A percentile compares a stretch with the other conserved stretches of the same genome.
phyloP scores from a whole-genome alignment of 768 basidiomycete genomes.

The Thelephora ganbajun region DNA sequence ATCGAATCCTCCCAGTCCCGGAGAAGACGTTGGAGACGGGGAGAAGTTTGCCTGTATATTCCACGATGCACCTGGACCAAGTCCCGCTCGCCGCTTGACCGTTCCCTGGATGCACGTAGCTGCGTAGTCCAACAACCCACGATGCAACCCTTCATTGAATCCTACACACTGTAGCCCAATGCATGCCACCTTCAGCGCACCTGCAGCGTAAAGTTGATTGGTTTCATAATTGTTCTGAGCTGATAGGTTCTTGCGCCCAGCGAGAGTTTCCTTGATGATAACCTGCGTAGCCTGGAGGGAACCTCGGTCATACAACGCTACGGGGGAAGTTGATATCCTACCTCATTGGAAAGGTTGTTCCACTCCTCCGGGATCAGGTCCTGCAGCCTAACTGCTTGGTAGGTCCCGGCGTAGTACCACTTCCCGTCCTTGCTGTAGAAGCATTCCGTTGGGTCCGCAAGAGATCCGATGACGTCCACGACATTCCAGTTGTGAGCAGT shows the following conservation, averaged over 20 bases:
- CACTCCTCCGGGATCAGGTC: slow-evolving; percentile 58
- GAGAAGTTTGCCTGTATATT: neutral
- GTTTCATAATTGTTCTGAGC: slow-evolving; percentile 71
- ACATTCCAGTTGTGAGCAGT: slow-evolving; percentile 65
- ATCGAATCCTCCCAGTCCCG: neutral
- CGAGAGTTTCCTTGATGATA: slow-evolving; percentile 59
- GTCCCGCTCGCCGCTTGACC: neutral
- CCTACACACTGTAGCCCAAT: slow-evolving; percentile 65
- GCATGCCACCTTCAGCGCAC: slow-evolving; percentile 62
- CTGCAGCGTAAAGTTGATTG: slow-evolving; percentile 54
- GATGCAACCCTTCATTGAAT: slow-evolving; percentile 56
- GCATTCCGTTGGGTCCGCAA: slow-evolving; percentile 59
- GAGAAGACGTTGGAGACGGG: neutral
- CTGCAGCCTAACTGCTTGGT: slow-evolving; percentile 50
- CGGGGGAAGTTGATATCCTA: slow-evolving; percentile 10
- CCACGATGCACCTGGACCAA: neutral
- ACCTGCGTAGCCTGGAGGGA: slow-evolving; percentile 41
- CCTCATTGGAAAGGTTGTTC: slow-evolving; percentile 52
- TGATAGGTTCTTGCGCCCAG: slow-evolving; percentile 58
- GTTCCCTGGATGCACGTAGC: slow-evolving; percentile 19
- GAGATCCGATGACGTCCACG: slow-evolving; percentile 46
- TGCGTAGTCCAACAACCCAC: slow-evolving; percentile 51
- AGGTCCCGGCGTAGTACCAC: slow-evolving; percentile 79
- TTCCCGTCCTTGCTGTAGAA: slow-evolving; percentile 71
- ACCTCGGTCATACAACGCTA: neutral